A percentile compares a stretch with the other conserved stretches of the same genome.
These are phyloP conservation scores for Metschnikowia cerradonensis DNA, from an alignment of 805 yeast genomes.

Conservation along the genomic window DNA sequence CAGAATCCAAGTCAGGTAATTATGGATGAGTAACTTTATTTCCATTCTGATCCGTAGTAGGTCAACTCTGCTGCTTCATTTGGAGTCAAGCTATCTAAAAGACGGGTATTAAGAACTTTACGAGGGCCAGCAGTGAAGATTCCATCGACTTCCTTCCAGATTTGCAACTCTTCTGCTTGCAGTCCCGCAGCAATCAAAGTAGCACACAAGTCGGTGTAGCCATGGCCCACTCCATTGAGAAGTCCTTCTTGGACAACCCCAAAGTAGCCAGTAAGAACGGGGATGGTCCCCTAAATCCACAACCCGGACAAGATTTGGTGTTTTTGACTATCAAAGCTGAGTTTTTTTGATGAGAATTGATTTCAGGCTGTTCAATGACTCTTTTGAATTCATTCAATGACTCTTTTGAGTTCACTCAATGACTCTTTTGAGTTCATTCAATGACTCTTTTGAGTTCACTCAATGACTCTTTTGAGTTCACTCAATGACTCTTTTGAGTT, in stretches of 20 bases:
- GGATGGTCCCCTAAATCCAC: conserved; percentile 50
- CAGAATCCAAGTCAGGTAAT: too few species aligned
- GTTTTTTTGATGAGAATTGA: too few species aligned
- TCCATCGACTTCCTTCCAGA: conserved; percentile 99
- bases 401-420: too few species aligned
- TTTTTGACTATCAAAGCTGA: too few species aligned
- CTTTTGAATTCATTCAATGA: too few species aligned
- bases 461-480: too few species aligned
- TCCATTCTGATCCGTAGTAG: conserved; percentile 83
- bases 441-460: too few species aligned
- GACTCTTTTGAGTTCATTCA: too few species aligned
- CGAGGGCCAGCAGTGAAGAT: conserved; percentile 98
- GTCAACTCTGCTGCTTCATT: conserved; percentile 98
- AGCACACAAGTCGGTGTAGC: conserved; percentile 96
- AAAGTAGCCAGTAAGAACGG: conserved; percentile 93
- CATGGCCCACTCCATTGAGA: conserved; percentile 90
- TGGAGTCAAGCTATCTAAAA: conserved; percentile 86
- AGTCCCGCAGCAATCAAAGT: conserved; percentile 93
- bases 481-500: too few species aligned
- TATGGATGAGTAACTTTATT: too few species aligned
- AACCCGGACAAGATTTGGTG: conserved; percentile 25
- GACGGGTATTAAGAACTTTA: conserved; percentile 84
- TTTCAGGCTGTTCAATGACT: too few species aligned
- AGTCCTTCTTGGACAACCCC: conserved; percentile 96
- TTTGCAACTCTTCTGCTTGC: conserved; percentile 89